Conservation (phyloP, 208 protist genomes). For the Leptomonas seymouri region DNA sequence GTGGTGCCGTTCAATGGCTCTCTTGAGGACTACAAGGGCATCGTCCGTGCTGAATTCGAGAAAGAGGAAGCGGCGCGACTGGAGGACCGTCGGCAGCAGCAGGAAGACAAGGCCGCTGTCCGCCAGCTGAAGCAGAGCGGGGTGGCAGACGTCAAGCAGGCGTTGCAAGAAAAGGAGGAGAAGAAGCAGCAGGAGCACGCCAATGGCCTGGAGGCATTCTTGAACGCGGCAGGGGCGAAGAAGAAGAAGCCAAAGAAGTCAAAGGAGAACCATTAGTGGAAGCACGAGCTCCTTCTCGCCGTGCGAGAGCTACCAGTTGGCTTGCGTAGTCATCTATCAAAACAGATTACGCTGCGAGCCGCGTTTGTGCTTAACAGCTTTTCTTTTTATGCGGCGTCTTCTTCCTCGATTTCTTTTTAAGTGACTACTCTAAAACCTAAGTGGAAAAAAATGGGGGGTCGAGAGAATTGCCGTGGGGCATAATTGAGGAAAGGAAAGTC, state of each 20-base stretch:
- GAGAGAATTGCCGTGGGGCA: too few relatives aligned
- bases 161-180: slow-evolving; percentile 43
- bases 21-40: slow-evolving; percentile 88
- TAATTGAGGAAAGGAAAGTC: too few relatives aligned
- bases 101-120: slow-evolving; percentile 55
- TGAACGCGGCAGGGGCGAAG: slow-evolving; percentile 63
- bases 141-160: slow-evolving; percentile 42
- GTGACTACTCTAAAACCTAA: too few relatives aligned
- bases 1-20: slow-evolving; percentile 77
- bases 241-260: slow-evolving; percentile 50
- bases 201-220: slow-evolving; percentile 34
- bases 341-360: too few relatives aligned
- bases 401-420: too few relatives aligned
- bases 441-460: too few relatives aligned
- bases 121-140: slow-evolving; percentile 56
- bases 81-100: slow-evolving; percentile 44
- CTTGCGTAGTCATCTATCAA: too few relatives aligned
- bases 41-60: slow-evolving; percentile 74
- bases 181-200: slow-evolving; percentile 39
- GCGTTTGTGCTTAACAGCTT: too few relatives aligned
- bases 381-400: too few relatives aligned
- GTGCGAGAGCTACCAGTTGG: too few relatives aligned
- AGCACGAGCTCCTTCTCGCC: background rate
- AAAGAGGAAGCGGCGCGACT: slow-evolving; percentile 60
- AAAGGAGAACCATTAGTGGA: slow-evolving; percentile 30